Evolutionary conservation across 2,329 filamentous ascomycete species (phyloP), one percentile per base, ranked within the genome.

Genomic region (Lecanosticta acicola): DNA sequence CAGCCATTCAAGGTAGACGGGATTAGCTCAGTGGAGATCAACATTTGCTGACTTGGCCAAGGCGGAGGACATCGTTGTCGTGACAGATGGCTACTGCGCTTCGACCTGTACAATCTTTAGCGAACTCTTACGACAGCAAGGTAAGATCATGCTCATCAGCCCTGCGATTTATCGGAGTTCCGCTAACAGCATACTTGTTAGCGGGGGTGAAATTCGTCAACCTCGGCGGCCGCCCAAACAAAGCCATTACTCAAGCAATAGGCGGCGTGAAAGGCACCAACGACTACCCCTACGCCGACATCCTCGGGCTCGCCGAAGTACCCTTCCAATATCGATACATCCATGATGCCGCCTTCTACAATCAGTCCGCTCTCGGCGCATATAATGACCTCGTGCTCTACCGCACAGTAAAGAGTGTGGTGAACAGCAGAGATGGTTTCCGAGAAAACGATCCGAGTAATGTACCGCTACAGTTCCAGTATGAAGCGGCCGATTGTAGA

Each of bases 1-100:
- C 55, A 72, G 51, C 78, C 77, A 1, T 83, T 83, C 59, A 69
- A 67, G n/a, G n/a, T n/a, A n/a, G n/a, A n/a, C n/a, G n/a, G n/a
- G n/a, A n/a, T n/a, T n/a, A n/a, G n/a, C n/a, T n/a, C n/a, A n/a
- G n/a, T n/a, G n/a, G n/a, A n/a, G n/a, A n/a, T n/a, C n/a, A n/a
- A n/a, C n/a, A n/a, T n/a, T n/a, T n/a, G n/a, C n/a, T n/a, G n/a
- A n/a, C n/a, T n/a, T n/a, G n/a, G n/a, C n/a, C n/a, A n/a, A n/a
- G 1, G 67, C 77, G 2, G 75, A 81, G 46, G 73, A 83, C 58
- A 74, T 83, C 36, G 68, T 81, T 33, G 63, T 82, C 14, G 67
- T 67, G 1, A 62, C 60, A 32, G 71, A 73, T 43, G 70, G 70
- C 45, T 69, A 69, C 63, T 73, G 71, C 55, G 68, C 68, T 1